Evolutionary conservation across 306 rosid species (phyloP), one percentile per base, ranked within the genome.

Genomic region (Castanospermum australe): DNA sequence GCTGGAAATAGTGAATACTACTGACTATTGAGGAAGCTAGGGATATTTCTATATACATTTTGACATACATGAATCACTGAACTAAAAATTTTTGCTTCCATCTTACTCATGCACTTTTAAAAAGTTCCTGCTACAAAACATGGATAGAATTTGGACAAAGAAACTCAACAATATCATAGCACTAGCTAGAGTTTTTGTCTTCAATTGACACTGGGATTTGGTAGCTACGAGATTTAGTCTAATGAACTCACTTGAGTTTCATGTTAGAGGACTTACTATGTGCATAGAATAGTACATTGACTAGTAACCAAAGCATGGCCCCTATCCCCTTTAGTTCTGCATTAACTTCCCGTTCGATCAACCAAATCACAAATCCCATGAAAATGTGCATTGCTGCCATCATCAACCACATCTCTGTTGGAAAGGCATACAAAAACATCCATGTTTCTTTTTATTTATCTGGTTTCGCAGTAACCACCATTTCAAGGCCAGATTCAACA

Each of bases 241-340:
- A 18, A 32, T 2, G 8, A 17, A 61, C 18, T 8, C 21, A n/a
- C 10, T 42, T 0, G 15, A 47, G n/a, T 39, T 57, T 24, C 32
- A 36, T 11, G 83, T 45, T 51, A 60, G 57, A 64, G 65, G 30
- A 78, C 89, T 87, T 90, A 92, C 95, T 79, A 6, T 89, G 87
- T 0, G 83, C 80, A 41, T 45, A 84, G 82, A 92, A 87, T 5
- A 90, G 50, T 73, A 84, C 33, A 1, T 85, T 78, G 57, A 89
- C 81, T 50, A 84, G 75, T 59, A 90, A 88, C 97, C 93, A 92
- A 44, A 89, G 82, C 84, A 88, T 86, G 42, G 72, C 57, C 6
- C 91, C 88, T 0, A 89, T 41, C 6, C 85, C 87, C 38, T 24
- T 44, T 14, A 86, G 17, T 54, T 88, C 86, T 17, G 47, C 75